Base-by-base conservation (phyloP, 208 protist species). In the Wallacemonas sp. region DNA sequence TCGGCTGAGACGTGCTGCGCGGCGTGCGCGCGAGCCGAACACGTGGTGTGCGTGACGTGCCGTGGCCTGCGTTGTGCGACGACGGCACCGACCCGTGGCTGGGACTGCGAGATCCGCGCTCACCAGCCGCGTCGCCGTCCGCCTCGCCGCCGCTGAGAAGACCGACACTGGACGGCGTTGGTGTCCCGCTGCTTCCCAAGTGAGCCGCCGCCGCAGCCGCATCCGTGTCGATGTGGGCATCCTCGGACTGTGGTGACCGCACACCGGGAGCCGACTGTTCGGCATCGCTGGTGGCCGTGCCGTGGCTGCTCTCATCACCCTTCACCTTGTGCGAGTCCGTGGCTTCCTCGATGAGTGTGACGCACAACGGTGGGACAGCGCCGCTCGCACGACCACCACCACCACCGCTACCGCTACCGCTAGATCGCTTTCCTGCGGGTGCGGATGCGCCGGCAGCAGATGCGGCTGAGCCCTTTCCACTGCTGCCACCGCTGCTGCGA, bases 11-110 rank as follows among this genome's bases (percentile, higher is more conserved):
- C 23, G 52, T 58, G 16, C 52, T 30, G 4, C 52, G 52, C 19
- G 52, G 52, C 32, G 52, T 58, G 11, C 52, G 52, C 0, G 52
- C 52, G 11, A 58, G 30, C 2, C 52, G 52, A 24, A 58, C 34
- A 17, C 52, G 52, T 21, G 52, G 52, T 23, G 52, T 58, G 26
- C 52, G 52, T 24, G 47, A 14, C 30, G 30, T 16, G 52, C 30
- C 30, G 52, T 23, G 6, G 26, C 24, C 26, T 17, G 47, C 21
- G 47, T 3, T 8, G 8, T 4, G 5, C 0, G 21, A 24, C 19
- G 47, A 33, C 24, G 24, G 19, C 26, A 19, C 17, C 41, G 41
- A 5, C n/a, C n/a, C n/a, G n/a, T n/a, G n/a, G n/a, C n/a, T n/a
- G n/a, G n/a, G n/a, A n/a, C n/a, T n/a, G n/a, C n/a, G n/a, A n/a